Conservation (phyloP, 495 filamentous ascomycete species). For the Tuber melanosporum region DNA sequence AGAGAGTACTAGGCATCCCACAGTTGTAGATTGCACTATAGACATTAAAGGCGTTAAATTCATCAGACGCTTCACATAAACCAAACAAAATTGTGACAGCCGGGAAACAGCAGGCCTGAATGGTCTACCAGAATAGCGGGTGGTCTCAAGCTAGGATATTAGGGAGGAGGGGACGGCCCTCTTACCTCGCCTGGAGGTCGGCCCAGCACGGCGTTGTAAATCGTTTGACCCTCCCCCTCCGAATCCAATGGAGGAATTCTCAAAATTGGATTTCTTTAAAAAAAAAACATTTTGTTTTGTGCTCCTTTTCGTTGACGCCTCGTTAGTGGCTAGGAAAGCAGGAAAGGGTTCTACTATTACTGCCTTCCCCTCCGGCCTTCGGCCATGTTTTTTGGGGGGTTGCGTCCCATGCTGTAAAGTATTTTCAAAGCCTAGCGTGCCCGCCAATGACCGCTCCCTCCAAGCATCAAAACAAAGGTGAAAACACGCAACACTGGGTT, state of each 20-base stretch:
- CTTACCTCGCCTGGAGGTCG: not conserved
- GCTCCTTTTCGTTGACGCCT: not conserved
- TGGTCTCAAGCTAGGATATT: not conserved
- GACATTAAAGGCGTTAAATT: not conserved
- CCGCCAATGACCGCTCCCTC: not conserved
- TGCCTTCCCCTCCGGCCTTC: no score
- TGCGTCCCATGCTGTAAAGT: no score
- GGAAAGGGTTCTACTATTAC: not conserved
- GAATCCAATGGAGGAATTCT: not conserved
- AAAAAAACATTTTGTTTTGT: not conserved
- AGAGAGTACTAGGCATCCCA: not conserved
- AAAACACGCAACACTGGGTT: not conserved
- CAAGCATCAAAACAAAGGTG: not conserved
- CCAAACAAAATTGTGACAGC: not conserved
- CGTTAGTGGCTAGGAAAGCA: not conserved
- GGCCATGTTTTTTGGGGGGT: not conserved
- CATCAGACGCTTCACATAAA: not conserved
- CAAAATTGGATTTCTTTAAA: not conserved
- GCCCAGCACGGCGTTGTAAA: not conserved
- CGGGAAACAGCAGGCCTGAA: no score
- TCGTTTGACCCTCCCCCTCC: no score
- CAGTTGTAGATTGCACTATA: not conserved
- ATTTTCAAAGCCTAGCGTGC: not conserved
- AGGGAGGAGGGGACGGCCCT: not conserved
- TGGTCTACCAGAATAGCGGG: not conserved